phyloP scores from a whole-genome alignment of 73 alveolate species.

The Paramecium caudatum region DNA sequence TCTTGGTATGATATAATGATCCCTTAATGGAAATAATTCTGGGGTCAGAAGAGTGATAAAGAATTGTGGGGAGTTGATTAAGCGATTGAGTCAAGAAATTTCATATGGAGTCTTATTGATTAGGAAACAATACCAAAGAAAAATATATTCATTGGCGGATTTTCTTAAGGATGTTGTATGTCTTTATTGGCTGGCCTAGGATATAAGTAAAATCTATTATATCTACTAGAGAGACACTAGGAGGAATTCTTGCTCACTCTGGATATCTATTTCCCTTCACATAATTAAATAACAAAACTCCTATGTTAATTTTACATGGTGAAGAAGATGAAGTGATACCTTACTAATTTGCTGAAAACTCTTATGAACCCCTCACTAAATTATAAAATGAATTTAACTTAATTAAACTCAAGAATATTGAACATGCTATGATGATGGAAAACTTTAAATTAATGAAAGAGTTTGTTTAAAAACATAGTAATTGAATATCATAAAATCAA shows the following conservation, averaged over 20 bases:
- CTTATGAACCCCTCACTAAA: neutral
- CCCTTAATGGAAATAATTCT: constrained; percentile 36
- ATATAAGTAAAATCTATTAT: too few species aligned
- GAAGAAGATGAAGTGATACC: constrained; percentile 74
- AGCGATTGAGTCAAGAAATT: constrained; percentile 62
- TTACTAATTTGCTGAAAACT: constrained; percentile 32
- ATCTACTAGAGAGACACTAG: constrained; percentile 5
- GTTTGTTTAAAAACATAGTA: constrained; percentile 4
- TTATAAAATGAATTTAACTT: neutral
- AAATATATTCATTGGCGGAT: constrained; percentile 35
- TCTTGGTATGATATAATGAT: constrained; percentile 72
- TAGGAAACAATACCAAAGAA: constrained; percentile 25
- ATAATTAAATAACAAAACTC: constrained; percentile 67
- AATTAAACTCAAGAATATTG: neutral
- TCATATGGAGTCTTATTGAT: constrained; percentile 8
- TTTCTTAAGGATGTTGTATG: constrained; percentile 62
- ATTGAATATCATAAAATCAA: too few species aligned
- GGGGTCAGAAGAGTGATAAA: constrained; percentile 32
- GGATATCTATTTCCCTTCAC: constrained; percentile 57
- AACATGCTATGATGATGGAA: constrained; percentile 66
- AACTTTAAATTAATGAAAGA: constrained; percentile 51
- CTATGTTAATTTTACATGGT: constrained; percentile 71
- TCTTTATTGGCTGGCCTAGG: constrained; percentile 64
- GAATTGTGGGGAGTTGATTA: constrained; percentile 72
- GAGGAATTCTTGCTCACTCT: constrained; percentile 18